Conservation (phyloP, 805 yeast species). For the Monosporozyma solicola region DNA sequence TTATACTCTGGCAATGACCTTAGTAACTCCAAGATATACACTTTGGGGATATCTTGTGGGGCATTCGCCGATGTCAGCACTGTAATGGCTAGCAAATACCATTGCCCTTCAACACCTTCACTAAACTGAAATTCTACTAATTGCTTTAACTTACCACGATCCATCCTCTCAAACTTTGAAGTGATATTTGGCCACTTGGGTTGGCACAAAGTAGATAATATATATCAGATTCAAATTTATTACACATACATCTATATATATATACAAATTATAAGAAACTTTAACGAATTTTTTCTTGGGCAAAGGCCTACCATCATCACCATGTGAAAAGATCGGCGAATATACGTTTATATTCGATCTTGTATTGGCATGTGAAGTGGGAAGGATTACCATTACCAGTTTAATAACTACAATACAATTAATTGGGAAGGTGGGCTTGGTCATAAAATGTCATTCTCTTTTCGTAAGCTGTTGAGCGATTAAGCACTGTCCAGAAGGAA, state of each 20-base stretch:
- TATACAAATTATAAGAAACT: background rate
- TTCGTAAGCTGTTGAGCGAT: slow-evolving; percentile 31
- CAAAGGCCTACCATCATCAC: background rate
- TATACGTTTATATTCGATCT: background rate
- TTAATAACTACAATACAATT: background rate
- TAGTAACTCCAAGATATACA: slow-evolving; percentile 41
- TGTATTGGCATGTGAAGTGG: background rate
- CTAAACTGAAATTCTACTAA: background rate
- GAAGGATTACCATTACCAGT: background rate
- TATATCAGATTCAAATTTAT: background rate
- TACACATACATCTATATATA: background rate
- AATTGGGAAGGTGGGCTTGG: background rate
- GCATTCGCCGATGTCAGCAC: slow-evolving; percentile 69
- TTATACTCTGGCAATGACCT: background rate
- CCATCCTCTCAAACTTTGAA: background rate
- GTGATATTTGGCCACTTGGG: background rate
- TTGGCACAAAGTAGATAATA: background rate
- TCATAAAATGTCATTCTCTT: background rate
- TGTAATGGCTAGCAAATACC: slow-evolving; percentile 75
- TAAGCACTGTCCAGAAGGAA: slow-evolving; percentile 64
- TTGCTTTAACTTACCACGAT: background rate
- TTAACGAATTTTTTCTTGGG: background rate
- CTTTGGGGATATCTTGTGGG: slow-evolving; percentile 65
- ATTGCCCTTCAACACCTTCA: slow-evolving; percentile 37
- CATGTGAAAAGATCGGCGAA: background rate